Evolutionary conservation across 257 asterid species (phyloP).

Genomic region (Scutellaria baicalensis): DNA sequence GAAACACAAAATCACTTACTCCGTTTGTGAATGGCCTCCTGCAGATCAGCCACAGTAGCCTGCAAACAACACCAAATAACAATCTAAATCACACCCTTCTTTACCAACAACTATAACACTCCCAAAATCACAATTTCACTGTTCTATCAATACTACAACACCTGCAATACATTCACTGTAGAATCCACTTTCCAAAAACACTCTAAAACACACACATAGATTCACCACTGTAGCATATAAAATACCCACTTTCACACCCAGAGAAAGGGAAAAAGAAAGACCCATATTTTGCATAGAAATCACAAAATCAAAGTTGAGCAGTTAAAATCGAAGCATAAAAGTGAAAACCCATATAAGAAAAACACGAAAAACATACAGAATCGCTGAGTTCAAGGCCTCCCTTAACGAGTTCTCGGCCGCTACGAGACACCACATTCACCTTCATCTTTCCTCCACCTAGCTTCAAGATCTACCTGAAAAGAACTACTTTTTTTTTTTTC

Average conservation of each 20-base stretch:
- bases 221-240: not conserved
- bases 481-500: no score
- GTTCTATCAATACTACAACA: no score
- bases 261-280: not conserved
- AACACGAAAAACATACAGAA: slow-evolving; percentile 39
- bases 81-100: slow-evolving; percentile 11
- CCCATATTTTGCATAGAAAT: not conserved
- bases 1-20: slow-evolving; percentile 43
- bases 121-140: not conserved
- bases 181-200: not conserved
- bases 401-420: slow-evolving; percentile 81
- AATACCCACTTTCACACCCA: not conserved
- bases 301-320: not conserved
- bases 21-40: slow-evolving; percentile 72
- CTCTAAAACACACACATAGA: not conserved
- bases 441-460: slow-evolving; percentile 39
- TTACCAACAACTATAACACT: not conserved
- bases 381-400: slow-evolving; percentile 74
- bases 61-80: slow-evolving; percentile 29
- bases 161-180: not conserved
- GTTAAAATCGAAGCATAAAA: slow-evolving; percentile 5
- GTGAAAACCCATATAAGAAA: not conserved
- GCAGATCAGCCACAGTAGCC: slow-evolving; percentile 95
- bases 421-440: slow-evolving; percentile 67
- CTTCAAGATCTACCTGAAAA: slow-evolving; percentile 18